Percentiles rank a stretch among this genome's conserved stretches.
Conservation (phyloP, 2,329 filamentous ascomycete genomes). For the Phialophora tarda region DNA sequence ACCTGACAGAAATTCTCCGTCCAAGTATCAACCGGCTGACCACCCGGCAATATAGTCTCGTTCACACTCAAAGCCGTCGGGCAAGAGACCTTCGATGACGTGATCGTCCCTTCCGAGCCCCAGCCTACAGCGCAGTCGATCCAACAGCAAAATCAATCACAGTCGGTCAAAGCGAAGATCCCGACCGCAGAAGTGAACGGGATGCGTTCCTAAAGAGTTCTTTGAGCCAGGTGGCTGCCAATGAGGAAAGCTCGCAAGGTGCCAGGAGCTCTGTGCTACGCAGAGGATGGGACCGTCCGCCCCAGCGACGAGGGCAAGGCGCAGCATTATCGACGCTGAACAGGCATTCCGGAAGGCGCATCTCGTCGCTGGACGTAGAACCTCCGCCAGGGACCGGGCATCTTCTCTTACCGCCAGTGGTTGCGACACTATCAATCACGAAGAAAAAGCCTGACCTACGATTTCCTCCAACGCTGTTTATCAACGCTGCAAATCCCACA, state of each 20-base stretch:
- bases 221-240: not conserved
- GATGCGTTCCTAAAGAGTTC: slow-evolving; percentile 12
- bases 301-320: not conserved
- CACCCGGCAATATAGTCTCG: slow-evolving; percentile 56
- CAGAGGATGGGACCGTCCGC: not conserved
- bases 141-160: slow-evolving; percentile 6
- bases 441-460: not conserved
- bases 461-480: not conserved
- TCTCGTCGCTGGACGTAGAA: not conserved
- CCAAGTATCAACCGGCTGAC: not conserved
- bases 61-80: slow-evolving; percentile 84
- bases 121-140: not conserved
- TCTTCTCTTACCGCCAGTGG: not conserved
- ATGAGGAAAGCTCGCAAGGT: not conserved
- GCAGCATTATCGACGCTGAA: not conserved
- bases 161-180: slow-evolving; percentile 30
- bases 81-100: slow-evolving; percentile 96
- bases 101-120: slow-evolving; percentile 72
- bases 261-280: not conserved
- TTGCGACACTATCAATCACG: not conserved
- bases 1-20: not conserved
- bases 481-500: not conserved
- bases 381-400: not conserved
- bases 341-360: not conserved
- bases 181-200: slow-evolving; percentile 30